Conservation (phyloP, 176 grass and related monocot genomes). For the Phoenix dactylifera region DNA sequence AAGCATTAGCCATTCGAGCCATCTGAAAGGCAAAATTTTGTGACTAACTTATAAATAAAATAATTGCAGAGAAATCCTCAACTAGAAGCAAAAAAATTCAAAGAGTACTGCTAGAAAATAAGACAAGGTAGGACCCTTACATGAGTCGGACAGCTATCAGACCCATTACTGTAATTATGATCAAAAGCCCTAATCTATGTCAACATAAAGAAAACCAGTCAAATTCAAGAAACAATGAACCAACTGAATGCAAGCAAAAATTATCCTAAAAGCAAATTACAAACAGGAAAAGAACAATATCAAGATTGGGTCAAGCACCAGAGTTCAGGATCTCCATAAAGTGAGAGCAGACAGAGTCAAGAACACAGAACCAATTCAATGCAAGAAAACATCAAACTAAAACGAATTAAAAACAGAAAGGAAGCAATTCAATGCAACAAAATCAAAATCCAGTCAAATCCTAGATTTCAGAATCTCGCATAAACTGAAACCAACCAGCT, state of each 20-base stretch:
- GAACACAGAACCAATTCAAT: no score
- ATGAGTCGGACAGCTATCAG: slow-evolving; percentile 40
- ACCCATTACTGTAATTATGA: slow-evolving; percentile 37
- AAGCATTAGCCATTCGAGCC: slow-evolving; percentile 29
- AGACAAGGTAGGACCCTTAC: slow-evolving; percentile 32
- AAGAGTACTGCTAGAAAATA: background rate
- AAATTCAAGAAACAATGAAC: background rate
- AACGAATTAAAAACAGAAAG: no score
- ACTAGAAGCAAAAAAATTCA: no score
- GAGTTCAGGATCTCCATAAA: no score
- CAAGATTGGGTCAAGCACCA: background rate
- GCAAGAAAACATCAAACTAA: no score
- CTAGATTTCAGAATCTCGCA: no score
- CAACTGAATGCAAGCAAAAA: background rate
- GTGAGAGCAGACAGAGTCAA: no score
- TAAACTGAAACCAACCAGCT: no score
- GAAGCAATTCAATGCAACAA: no score
- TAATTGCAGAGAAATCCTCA: no score
- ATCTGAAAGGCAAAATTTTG: slow-evolving; percentile 16
- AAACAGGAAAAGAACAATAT: background rate
- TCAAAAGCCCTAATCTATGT: slow-evolving; percentile 41
- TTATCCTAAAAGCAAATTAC: background rate
- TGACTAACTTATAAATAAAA: no score
- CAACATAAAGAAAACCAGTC: slow-evolving; percentile 12
- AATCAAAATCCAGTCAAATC: no score